Conservation (phyloP, 2,329 filamentous ascomycete species). For the Sporothrix brasiliensis region DNA sequence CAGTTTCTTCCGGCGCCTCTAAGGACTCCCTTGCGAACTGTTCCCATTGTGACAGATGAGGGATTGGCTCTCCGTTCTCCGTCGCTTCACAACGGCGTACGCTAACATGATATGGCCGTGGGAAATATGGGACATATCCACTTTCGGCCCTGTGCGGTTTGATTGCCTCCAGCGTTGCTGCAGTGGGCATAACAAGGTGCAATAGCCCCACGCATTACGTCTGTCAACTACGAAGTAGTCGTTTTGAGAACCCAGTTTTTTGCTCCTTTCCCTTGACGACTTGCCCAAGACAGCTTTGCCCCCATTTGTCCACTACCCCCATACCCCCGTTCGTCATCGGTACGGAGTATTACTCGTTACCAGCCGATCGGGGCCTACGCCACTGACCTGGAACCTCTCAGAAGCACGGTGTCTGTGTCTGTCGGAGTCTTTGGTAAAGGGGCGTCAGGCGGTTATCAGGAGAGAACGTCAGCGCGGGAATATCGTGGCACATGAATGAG, state of each 20-base stretch:
- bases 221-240: background rate
- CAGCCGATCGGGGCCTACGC: slow-evolving; percentile 17
- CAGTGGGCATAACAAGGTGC: background rate
- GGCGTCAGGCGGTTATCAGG: background rate
- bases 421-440: background rate
- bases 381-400: background rate
- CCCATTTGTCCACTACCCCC: background rate
- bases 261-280: background rate
- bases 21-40: background rate
- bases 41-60: background rate
- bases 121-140: slow-evolving; percentile 16
- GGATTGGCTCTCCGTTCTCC: slow-evolving; percentile 8
- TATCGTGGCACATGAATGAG: too few species aligned
- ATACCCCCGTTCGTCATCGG: background rate
- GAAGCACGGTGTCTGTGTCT: background rate
- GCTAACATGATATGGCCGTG: background rate
- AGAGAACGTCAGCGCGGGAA: background rate
- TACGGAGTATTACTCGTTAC: slow-evolving; percentile 4
- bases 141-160: slow-evolving; percentile 24
- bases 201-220: slow-evolving; percentile 11
- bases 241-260: background rate
- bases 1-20: background rate
- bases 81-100: background rate
- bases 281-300: background rate
- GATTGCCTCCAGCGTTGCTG: slow-evolving; percentile 19